Conservation (phyloP, 2,329 filamentous ascomycete genomes). For the Bipolaris oryzae region DNA sequence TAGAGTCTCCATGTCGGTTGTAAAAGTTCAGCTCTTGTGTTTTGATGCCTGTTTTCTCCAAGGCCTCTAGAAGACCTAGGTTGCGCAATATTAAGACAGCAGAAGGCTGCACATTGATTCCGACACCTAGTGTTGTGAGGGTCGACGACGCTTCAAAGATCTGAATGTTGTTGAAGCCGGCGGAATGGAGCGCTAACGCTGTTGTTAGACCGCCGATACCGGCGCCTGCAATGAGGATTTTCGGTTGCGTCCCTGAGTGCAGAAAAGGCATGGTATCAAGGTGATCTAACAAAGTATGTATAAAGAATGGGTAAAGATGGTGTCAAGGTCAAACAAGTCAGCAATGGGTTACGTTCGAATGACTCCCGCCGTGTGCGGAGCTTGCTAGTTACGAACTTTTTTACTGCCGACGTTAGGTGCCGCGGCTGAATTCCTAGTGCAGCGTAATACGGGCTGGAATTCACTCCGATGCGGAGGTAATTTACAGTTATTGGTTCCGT, state of each 20-base stretch:
- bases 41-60: constrained; percentile 51
- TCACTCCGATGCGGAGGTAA: not conserved
- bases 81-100: constrained; percentile 55
- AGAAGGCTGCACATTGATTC: constrained; percentile 56
- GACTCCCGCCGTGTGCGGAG: not conserved
- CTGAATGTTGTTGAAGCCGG: constrained; percentile 60
- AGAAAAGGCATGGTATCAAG: constrained; percentile 21
- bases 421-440: constrained; percentile 2
- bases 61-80: constrained; percentile 50
- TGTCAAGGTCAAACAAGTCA: not conserved
- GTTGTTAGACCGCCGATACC: constrained; percentile 78
- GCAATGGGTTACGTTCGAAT: not conserved
- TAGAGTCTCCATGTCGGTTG: constrained; percentile 52
- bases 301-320: not conserved
- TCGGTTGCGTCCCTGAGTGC: constrained; percentile 29
- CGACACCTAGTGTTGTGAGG: constrained; percentile 54
- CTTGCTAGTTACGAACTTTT: not conserved
- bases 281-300: not conserved
- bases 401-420: constrained; percentile 14
- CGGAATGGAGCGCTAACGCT: constrained; percentile 73
- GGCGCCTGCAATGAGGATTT: constrained; percentile 46
- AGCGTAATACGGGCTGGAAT: not conserved
- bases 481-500: not conserved
- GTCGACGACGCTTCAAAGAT: constrained; percentile 52
- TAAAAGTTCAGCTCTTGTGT: constrained; percentile 55